Conservation (phyloP, 2,329 filamentous ascomycete genomes). For the Colletotrichum orbiculare region DNA sequence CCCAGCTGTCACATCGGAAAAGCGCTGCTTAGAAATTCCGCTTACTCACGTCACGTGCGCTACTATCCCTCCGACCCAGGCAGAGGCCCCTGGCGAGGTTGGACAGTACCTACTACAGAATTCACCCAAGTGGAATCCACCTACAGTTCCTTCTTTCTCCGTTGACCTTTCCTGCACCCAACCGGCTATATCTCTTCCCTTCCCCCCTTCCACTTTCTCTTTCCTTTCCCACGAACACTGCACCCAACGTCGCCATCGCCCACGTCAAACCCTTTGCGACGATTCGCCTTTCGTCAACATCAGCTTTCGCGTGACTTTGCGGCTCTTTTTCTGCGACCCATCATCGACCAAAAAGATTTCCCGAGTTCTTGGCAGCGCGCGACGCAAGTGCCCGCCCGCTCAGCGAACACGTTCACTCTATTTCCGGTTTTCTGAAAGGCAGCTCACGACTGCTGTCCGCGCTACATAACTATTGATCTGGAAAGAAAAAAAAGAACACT, state of each 20-base stretch:
- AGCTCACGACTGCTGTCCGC: not conserved
- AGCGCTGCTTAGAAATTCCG: slow-evolving; percentile 10
- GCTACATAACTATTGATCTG: slow-evolving; percentile 26
- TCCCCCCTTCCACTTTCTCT: slow-evolving; percentile 30
- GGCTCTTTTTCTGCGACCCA: not conserved
- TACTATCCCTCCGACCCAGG: not conserved
- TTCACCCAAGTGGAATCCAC: slow-evolving; percentile 30
- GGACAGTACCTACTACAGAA: slow-evolving; percentile 24
- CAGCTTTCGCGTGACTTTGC: slow-evolving; percentile 11
- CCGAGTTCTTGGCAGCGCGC: slow-evolving; percentile 5
- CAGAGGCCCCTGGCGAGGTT: not conserved
- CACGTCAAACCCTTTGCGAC: slow-evolving; percentile 11
- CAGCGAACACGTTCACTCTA: slow-evolving; percentile 8
- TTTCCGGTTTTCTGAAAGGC: not conserved
- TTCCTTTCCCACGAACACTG: slow-evolving; percentile 30
- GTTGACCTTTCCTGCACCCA: slow-evolving; percentile 22
- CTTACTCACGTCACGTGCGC: not conserved
- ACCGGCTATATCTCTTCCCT: slow-evolving; percentile 28
- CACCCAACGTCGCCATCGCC: slow-evolving; percentile 4
- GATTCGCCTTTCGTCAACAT: not conserved
- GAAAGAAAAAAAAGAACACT: slow-evolving; percentile 16
- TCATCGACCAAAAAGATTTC: slow-evolving; percentile 2
- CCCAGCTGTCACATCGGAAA: slow-evolving; percentile 1
- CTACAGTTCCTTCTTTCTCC: slow-evolving; percentile 5
- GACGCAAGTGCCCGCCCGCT: slow-evolving; percentile 36